Evolutionary conservation across 805 yeast genomes (phyloP), one percentile per base, ranked within the genome.

Genomic region (Yarrowia phangngaensis): DNA sequence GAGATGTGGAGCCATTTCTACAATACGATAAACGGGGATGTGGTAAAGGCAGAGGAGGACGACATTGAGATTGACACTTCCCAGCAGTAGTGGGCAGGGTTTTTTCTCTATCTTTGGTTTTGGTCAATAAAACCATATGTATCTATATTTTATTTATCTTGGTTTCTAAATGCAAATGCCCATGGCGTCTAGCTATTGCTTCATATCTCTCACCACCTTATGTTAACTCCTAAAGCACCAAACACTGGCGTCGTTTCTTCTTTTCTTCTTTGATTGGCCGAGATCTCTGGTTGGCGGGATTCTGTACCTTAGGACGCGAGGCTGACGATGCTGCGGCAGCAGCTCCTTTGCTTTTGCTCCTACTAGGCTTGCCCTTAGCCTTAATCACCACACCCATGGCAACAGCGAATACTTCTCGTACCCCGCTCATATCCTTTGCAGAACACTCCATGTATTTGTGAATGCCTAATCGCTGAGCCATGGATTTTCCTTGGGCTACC

Each of bases 401-500:
- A 38, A 71, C 67, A 57, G 82, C 74, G 62, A 89, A 88, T 2
- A 87, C 80, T 24, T 77, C 75, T 40, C 70, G 68, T 8, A 89
- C 76, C 51, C 86, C 84, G 51, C 73, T 71, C 70, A 79, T 78
- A 14, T 74, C 41, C 56, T 78, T 81, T 4, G 95, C 86, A 6
- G 94, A 84, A 61, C 95, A 86, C 62, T 82, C 84, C 45, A 85
- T 64, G 61, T 84, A 90, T 4, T 78, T 79, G 23, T 75, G 68
- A 0, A 94, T 90, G 27, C 82, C 83, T 50, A 82, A 72, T 28
- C 73, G 73, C 14, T 69, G 65, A 1, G 88, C 84, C 14, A 79
- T 57, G 40, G 69, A 70, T 15, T 72, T 69, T 3, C 81, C 82
- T 29, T 69, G 64, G 43, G 74, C 76, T 11, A 49, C 27, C 5